Evolutionary conservation across 192 early-diverging fungal genomes (phyloP).

Genomic region (Umbelopsis sp.): DNA sequence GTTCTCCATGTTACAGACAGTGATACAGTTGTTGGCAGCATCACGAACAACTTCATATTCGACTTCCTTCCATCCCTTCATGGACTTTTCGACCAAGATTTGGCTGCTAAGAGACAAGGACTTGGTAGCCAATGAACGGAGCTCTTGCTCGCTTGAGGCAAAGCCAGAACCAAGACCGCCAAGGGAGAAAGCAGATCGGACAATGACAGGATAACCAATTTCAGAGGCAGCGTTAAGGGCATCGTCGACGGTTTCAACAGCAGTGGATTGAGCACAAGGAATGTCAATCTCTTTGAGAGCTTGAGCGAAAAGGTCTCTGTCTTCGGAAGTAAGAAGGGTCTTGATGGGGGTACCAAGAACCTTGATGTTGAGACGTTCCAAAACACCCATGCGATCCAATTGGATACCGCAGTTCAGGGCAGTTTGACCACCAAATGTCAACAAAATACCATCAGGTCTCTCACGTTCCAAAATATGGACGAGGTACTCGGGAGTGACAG

Average conservation of each 20-base stretch:
- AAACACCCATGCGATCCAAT: constrained; percentile 80
- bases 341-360: constrained; percentile 95
- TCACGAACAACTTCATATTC: constrained; percentile 99
- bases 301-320: constrained; percentile 94
- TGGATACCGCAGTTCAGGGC: constrained; percentile 95
- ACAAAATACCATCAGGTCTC: constrained; percentile 91
- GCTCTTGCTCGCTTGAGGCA: constrained; percentile 73
- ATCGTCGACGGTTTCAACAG: constrained; percentile 85
- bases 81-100: constrained; percentile 91
- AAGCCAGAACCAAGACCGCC: constrained; percentile 99
- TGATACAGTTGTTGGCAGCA: constrained; percentile 96
- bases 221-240: constrained; percentile 81
- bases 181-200: constrained; percentile 91
- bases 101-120: constrained; percentile 89
- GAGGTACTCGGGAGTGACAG: constrained; percentile 91
- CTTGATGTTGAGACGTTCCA: constrained; percentile 81
- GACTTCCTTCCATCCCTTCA: constrained; percentile 99
- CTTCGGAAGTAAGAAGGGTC: constrained; percentile 90
- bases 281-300: constrained; percentile 90
- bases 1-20: constrained; percentile 99
- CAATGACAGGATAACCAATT: constrained; percentile 94
- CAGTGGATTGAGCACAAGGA: constrained; percentile 86
- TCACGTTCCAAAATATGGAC: constrained; percentile 92
- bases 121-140: constrained; percentile 79
- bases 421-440: constrained; percentile 97